Percentiles rank a stretch among this genome's conserved stretches.
phyloP scores from a whole-genome alignment of 768 basidiomycete species.

The Boletus vinaceobasis region DNA sequence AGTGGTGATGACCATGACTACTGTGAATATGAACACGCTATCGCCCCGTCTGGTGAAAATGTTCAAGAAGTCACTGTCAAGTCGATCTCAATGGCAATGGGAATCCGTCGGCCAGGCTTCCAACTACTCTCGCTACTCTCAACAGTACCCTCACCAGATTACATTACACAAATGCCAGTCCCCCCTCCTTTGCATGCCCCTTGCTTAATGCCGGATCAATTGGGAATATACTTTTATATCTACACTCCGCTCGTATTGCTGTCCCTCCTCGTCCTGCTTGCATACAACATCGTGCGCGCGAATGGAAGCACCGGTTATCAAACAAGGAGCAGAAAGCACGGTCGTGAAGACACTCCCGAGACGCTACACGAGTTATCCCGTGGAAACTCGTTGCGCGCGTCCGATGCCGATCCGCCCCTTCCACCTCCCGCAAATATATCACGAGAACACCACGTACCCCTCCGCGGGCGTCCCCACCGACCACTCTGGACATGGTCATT shows the following conservation, averaged over 20 bases:
- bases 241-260: constrained; percentile 68
- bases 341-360: constrained; percentile 10
- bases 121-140: constrained; percentile 77
- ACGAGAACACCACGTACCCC: background rate
- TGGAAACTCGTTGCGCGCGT: background rate
- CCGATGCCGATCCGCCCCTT: constrained; percentile 12
- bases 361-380: constrained; percentile 10
- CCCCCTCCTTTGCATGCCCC: constrained; percentile 48
- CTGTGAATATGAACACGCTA: constrained; percentile 68
- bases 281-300: constrained; percentile 21
- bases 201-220: constrained; percentile 83
- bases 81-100: constrained; percentile 88
- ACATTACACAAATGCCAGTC: constrained; percentile 30
- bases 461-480: constrained; percentile 15
- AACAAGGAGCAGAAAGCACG: constrained; percentile 3
- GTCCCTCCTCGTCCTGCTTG: constrained; percentile 50
- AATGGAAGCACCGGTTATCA: constrained; percentile 5
- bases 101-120: constrained; percentile 80
- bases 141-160: constrained; percentile 28
- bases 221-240: constrained; percentile 67
- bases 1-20: constrained; percentile 97
- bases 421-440: constrained; percentile 18
- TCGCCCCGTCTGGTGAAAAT: constrained; percentile 20
- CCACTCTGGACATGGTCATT: constrained; percentile 26
- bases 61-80: constrained; percentile 83